Evolutionary conservation across 2,329 filamentous ascomycete species (phyloP).

Genomic region (Fusarium duplospermum): DNA sequence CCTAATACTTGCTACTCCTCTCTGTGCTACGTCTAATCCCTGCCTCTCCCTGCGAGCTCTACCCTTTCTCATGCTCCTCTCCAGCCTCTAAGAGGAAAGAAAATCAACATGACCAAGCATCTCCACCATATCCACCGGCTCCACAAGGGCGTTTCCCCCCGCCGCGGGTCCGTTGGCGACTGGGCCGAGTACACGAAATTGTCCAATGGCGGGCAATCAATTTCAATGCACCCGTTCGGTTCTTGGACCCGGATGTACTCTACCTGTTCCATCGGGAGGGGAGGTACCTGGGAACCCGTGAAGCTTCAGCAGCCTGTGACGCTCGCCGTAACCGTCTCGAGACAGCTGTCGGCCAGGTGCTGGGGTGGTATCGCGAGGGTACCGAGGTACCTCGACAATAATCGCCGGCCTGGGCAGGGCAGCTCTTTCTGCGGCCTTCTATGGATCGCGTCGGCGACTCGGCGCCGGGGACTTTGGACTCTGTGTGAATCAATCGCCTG

Average conservation of each 20-base stretch:
- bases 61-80: background rate
- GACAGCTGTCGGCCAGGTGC: conserved; percentile 7
- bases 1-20: background rate
- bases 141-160: conserved; percentile 36
- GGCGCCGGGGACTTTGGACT: conserved; percentile 2
- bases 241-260: conserved; percentile 21
- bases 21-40: conserved; percentile 17
- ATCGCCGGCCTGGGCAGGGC: conserved; percentile 3
- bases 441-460: conserved; percentile 30
- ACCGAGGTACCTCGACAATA: background rate
- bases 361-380: background rate
- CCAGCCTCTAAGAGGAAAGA: conserved; percentile 35
- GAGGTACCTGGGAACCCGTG: conserved; percentile 15
- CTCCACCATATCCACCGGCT: conserved; percentile 31
- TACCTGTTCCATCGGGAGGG: conserved; percentile 13
- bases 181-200: conserved; percentile 15
- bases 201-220: conserved; percentile 34
- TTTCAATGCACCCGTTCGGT: conserved; percentile 36
- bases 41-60: conserved; percentile 15
- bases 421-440: conserved; percentile 30
- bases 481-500: conserved; percentile 21
- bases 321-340: background rate
- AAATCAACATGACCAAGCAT: conserved; percentile 41
- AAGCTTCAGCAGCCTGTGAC: conserved; percentile 3
- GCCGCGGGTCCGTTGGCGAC: conserved; percentile 10